Evolutionary conservation across 768 basidiomycete species (phyloP).

Genomic region (Suillus clintonianus): DNA sequence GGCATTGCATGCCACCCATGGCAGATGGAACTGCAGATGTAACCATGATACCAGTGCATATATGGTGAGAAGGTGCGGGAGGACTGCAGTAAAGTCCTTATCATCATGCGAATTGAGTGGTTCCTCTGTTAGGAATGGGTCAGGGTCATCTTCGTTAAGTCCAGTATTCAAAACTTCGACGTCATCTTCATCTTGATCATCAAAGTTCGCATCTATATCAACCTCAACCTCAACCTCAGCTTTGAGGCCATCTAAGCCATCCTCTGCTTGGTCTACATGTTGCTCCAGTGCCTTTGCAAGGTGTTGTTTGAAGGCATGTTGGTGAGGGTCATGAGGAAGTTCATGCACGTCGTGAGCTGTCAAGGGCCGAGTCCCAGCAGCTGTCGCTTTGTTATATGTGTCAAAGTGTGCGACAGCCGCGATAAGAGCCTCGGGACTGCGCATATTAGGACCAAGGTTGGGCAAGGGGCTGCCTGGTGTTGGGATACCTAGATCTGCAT

Average conservation of each 20-base stretch:
- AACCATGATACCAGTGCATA: slow-evolving; percentile 29
- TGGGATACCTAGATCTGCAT: slow-evolving; percentile 4
- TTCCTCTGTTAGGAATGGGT: slow-evolving; percentile 15
- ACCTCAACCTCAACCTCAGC: too few relatives aligned
- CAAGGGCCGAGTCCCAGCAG: not conserved
- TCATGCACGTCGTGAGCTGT: not conserved
- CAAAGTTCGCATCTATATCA: too few relatives aligned
- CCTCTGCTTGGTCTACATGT: too few relatives aligned
- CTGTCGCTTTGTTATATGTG: not conserved
- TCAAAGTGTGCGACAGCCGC: slow-evolving; percentile 2
- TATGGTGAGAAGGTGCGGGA: slow-evolving; percentile 23
- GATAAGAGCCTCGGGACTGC: slow-evolving; percentile 2
- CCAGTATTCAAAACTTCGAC: not conserved
- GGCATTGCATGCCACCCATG: slow-evolving; percentile 27
- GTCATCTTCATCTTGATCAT: too few relatives aligned
- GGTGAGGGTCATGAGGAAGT: slow-evolving; percentile 5
- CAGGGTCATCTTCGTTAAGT: not conserved
- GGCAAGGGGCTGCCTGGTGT: slow-evolving; percentile 4
- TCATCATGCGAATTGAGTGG: not conserved
- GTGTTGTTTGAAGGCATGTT: too few relatives aligned
- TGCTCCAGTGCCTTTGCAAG: too few relatives aligned
- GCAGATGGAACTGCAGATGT: slow-evolving; percentile 26
- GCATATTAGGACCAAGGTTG: slow-evolving; percentile 9
- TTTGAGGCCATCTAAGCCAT: too few relatives aligned
- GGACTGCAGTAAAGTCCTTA: slow-evolving; percentile 10